Evolutionary conservation across 106 monocot species (phyloP), one percentile per base, ranked within the genome.

Genomic region (Apostasia shenzhenica): DNA sequence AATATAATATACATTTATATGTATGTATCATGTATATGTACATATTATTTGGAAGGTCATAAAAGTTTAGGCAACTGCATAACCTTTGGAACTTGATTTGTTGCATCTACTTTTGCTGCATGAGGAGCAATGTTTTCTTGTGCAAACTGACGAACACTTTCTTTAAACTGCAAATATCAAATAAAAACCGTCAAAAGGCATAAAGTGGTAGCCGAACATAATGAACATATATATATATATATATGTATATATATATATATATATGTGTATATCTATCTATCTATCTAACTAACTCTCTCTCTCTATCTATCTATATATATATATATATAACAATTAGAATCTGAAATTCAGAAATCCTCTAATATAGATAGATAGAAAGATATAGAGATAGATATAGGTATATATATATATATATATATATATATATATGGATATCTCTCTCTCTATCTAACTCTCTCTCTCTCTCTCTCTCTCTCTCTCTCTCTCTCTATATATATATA

Each of bases 51-150:
- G 59, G 8, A 59, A 0, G 11, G 3, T 10, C 5, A 40, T 44
- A 4, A 48, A 65, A 44, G 13, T 14, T 3, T 37, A 3, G 42
- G 66, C 3, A 71, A 50, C 8, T 11, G 51, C 12, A 59, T 41
- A 14, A 91, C 94, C 91, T 92, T 84, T 55, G 95, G 95, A 76
- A 92, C 89, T 60, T 84, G 60, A 72, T 95, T 95, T 45, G 82
- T 77, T 11, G 72, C 73, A 55, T 95, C 95, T 59, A 95, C 75
- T 48, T 71, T 85, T 45, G 86, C 83, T 4, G 95, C 95, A 79
- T 95, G 91, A 2, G 95, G 95, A 44, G 95, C 91, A 47, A 95
- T 92, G 69, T 67, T 77, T 76, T 91, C 91, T 81, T 84, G 83
- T 38, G 95, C 95, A 72, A 95, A 95, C 46, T 89, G 88, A 59